Base-by-base conservation (phyloP, 768 basidiomycete genomes). In the Tremella fuciformis region DNA sequence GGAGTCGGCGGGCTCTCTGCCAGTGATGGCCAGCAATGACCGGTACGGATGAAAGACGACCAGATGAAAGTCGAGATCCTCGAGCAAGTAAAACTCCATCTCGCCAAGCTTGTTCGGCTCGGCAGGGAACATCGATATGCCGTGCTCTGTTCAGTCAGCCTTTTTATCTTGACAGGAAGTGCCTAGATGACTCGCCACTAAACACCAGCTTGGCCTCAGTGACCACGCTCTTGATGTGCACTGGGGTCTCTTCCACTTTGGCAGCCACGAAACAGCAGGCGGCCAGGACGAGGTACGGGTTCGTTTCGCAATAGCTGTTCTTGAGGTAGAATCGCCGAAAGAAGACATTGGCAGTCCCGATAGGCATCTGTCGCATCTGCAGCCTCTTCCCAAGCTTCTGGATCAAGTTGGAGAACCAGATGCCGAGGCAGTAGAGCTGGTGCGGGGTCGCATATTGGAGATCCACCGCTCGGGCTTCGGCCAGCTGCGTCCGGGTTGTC, bases 61-160 rank as follows among this genome's bases (percentile, higher is more conserved):
- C 42, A 99, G 80, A 77, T 98, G 91, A 69, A 94, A 97, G 75
- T 96, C 92, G 24, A 98, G 83, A 73, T 99, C 93, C 71, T 91
- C 91, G 21, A 99, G 86, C 9, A 98, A 85, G 79, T 94, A 98
- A 79, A 98, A 98, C 74, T 98, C 94, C 93, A 97, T 97, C 76
- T 99, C 96, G 2, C 93, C 96, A 13, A 99, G 80, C 71, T 91
- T 92, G 11, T 87, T 84, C 68, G 93, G 88, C 72, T 96, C 92
- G 0, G 87, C 83, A 0, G 88, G 85, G 71, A 96, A 94, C n/a
- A 82, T 78, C 71, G 88, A 87, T 72, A 88, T 80, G 3, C 82
- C 84, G 68, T 89, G 88, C 18, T 84, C 85, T 79, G 58, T 15
- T 19, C 49, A 15, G 19, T 22, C 49, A 50, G 25, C 49, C 16